Evolutionary conservation across 2,329 filamentous ascomycete genomes (phyloP), one percentile per base, ranked within the genome.

Genomic region (Colletotrichum truncatum): DNA sequence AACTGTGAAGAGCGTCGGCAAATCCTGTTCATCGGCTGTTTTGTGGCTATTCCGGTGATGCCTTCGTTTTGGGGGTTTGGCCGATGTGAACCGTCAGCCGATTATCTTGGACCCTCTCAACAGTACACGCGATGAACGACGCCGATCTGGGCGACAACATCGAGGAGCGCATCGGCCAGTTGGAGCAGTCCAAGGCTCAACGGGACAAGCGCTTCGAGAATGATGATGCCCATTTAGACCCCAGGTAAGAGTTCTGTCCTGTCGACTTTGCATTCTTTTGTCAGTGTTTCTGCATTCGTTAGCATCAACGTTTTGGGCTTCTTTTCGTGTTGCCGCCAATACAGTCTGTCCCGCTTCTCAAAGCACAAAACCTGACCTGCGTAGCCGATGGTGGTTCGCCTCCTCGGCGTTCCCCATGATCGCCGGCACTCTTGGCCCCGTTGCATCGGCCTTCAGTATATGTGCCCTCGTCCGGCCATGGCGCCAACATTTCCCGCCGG

Each of bases 401-500:
- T 87, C 86, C 3, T 86, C 87, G 1, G 87, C 85, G 9, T 89
- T 94, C 68, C 92, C 92, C 30, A 88, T 98, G 74, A 85, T 96
- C 10, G 93, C 94, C 2, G 94, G 93, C 32, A 93, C 94, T 0
- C 85, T 96, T 3, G 93, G 93, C 1, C 94, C 94, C 0, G 87
- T 97, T 9, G 94, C 94, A 3, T 97, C 94, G 63, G 89, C 96
- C 28, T 91, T 96, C 77, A 95, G 91, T 62, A 93, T 97, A 64
- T 93, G 92, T 67, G 93, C 94, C 7, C 83, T 97, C n/a, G 92
- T 93, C 1, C 89, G 89, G 26, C 88, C 88, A 21, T 97, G 94
- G 94, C 85, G 92, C 66, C 86, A 90, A 74, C 81, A 82, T 51
- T 78, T 86, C 5, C 74, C 77, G 1, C 81, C 84, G 0, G 80